These are phyloP conservation scores for Anisodus acutangulus DNA, from an alignment of 257 asterid species.

Conservation along the genomic window DNA sequence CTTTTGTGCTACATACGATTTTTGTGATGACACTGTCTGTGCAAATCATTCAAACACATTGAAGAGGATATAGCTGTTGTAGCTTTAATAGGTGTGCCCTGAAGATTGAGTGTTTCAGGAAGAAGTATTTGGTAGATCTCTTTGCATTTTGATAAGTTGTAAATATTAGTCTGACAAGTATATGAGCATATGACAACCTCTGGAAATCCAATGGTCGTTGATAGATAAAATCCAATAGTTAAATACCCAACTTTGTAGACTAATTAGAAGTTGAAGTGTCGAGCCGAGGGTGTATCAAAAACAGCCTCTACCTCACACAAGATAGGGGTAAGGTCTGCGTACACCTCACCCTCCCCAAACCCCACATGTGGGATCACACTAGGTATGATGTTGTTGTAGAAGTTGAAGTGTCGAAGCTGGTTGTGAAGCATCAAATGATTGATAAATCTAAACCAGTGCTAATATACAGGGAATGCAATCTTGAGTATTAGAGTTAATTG, in stretches of 20 bases:
- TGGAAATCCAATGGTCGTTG: neutral
- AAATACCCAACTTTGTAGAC: neutral
- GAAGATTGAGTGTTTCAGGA: neutral
- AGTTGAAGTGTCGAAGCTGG: neutral
- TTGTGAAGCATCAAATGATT: constrained; percentile 14
- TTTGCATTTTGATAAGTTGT: neutral
- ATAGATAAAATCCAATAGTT: constrained; percentile 1
- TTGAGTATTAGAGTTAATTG: constrained; percentile 23
- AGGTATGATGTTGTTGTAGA: neutral
- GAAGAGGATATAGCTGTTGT: constrained; percentile 2
- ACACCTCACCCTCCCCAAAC: no score
- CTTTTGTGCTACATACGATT: neutral
- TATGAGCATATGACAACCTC: neutral
- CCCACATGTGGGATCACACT: no score
- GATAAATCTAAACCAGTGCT: neutral
- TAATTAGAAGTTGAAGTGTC: neutral
- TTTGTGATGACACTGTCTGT: neutral
- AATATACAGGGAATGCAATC: neutral
- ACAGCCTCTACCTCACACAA: no score
- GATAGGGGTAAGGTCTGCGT: no score
- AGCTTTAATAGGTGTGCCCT: neutral
- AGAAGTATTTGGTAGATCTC: neutral
- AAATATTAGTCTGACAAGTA: neutral
- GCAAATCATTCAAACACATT: neutral
- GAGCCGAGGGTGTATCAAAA: neutral